Conservation (phyloP, 23 red algal species). For the Gracilaria domingensis region DNA sequence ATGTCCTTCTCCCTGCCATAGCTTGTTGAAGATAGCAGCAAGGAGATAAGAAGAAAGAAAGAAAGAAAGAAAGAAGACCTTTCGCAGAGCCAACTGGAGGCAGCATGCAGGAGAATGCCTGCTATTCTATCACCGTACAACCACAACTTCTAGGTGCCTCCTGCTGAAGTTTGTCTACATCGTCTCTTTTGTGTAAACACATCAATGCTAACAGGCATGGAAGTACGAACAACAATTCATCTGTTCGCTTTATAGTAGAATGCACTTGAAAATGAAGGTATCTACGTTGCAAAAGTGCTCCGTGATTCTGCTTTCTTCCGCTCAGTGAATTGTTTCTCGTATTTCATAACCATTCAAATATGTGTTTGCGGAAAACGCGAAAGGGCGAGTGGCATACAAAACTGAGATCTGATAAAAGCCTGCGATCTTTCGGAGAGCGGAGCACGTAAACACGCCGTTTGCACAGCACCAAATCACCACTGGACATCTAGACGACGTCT, state of each 20-base stretch:
- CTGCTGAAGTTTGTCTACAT: neutral
- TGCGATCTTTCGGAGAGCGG: neutral
- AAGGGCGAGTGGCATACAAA: neutral
- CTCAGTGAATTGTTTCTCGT: neutral
- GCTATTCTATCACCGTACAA: neutral
- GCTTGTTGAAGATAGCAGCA: neutral
- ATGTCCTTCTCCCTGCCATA: slow-evolving; percentile 13
- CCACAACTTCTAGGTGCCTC: neutral
- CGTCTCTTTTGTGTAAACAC: neutral
- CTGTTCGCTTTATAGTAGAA: neutral
- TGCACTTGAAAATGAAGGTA: neutral
- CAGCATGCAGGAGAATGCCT: neutral
- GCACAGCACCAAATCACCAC: neutral
- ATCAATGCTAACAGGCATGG: slow-evolving; percentile 18
- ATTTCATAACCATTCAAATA: neutral
- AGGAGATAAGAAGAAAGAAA: neutral
- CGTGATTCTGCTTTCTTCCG: neutral
- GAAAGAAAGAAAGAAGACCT: neutral
- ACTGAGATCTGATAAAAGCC: neutral
- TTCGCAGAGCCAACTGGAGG: slow-evolving; percentile 1
- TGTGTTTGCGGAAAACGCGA: neutral
- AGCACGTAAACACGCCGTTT: neutral
- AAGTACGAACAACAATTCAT: neutral
- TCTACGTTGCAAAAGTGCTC: slow-evolving; percentile 13
- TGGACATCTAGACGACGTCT: slow-evolving; percentile 40